Base-by-base conservation (phyloP, 345 rosid genomes). In the Syzygium jambos region DNA sequence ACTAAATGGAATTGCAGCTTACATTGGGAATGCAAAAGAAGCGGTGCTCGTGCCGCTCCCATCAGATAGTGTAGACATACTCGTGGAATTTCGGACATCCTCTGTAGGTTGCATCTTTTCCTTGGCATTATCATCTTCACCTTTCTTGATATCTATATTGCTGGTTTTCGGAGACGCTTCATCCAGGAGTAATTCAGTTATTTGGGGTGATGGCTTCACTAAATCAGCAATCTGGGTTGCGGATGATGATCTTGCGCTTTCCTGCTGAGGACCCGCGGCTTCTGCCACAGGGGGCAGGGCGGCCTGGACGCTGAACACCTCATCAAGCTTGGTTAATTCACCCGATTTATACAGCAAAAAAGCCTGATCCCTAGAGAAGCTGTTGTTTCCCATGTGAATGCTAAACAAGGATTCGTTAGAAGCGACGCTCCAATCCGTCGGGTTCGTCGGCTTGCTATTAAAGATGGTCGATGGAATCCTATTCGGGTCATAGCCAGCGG, bases 381-480 rank as follows among this genome's bases (percentile, higher is more conserved):
- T 85, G 57, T 85, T 90, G 53, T 90, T 94, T 34, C 94, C 95
- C 86, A 95, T 88, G 41, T 93, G 95, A 89, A 98, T 93, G 85
- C 99, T 98, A 53, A 96, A 98, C 89, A 98, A 89, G 0, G 99
- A 96, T 87, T 98, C 99, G 51, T 94, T 98, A 5, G 99, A 98
- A 85, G 99, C 94, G 5, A 90, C 89, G 27, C 99, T 98, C 99
- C 99, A 96, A 0, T 96, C 99, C 59, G 77, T 52, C 3, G 93
- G 89, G 52, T 87, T 91, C 7, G 90, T 29, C 43, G 96, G 91
- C 86, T 90, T 93, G 21, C 78, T 80, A 8, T 90, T 84, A 54
- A 98, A 98, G 87, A 95, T 61, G 25, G 97, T 86, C 22, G 94
- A 88, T 3, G 99, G 98, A 84, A 98, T 96, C 61, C 99, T 91